phyloP scores from a whole-genome alignment of 225 moss, liverwort and hornwort species.

The Physcomitrellopsis africana region DNA sequence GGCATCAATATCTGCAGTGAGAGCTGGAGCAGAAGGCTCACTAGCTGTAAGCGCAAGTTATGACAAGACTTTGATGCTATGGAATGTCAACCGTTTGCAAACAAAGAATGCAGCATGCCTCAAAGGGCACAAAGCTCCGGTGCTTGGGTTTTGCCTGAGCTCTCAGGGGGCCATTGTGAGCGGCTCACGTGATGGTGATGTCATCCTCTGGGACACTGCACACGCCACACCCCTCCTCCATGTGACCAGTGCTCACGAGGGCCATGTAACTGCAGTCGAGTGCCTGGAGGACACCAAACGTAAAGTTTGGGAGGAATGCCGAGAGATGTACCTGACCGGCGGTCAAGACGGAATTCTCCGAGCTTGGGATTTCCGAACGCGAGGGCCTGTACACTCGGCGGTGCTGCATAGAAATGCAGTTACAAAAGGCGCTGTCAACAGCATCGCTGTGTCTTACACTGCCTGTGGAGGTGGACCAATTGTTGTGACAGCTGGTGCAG shows the following conservation, averaged over 20 bases:
- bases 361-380: conserved; percentile 85
- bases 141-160: conserved; percentile 74
- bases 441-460: conserved; percentile 55
- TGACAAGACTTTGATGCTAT: conserved; percentile 86
- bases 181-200: conserved; percentile 87
- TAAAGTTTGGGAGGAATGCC: conserved; percentile 39
- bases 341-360: conserved; percentile 92
- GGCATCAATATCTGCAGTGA: conserved; percentile 78
- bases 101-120: conserved; percentile 63
- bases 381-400: conserved; percentile 60
- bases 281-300: conserved; percentile 60
- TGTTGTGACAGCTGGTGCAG: conserved; percentile 78
- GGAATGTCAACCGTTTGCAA: conserved; percentile 68
- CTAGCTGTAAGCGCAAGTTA: conserved; percentile 90
- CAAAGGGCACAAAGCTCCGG: conserved; percentile 74
- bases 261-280: conserved; percentile 84
- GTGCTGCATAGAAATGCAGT: conserved; percentile 56
- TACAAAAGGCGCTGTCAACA: conserved; percentile 66
- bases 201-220: conserved; percentile 87
- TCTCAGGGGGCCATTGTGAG: conserved; percentile 76
- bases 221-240: conserved; percentile 65
- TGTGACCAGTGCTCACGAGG: conserved; percentile 76
- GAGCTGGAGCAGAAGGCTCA: conserved; percentile 62
- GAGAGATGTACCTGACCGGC: conserved; percentile 75
- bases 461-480: conserved; percentile 67